Conservation (phyloP, 495 filamentous ascomycete genomes). For the Hypoxylon fuscum region DNA sequence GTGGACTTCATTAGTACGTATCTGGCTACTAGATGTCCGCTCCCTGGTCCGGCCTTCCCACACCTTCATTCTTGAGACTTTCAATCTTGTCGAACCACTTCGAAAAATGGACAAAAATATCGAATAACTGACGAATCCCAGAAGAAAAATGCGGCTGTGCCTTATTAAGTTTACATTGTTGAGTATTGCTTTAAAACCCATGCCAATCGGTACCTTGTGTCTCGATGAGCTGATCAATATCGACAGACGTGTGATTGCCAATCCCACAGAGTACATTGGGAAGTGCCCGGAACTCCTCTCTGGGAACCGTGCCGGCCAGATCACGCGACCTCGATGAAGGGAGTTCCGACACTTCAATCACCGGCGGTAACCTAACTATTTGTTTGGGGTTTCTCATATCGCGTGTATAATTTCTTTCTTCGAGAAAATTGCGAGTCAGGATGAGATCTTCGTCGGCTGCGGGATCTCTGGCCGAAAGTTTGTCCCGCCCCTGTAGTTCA, state of each 20-base stretch:
- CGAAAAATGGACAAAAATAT: not conserved
- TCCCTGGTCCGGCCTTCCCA: not conserved
- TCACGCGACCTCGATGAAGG: slow-evolving; percentile 8
- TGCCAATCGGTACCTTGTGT: slow-evolving; percentile 1
- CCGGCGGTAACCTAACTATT: not conserved
- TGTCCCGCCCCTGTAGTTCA: not conserved
- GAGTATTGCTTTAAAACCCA: not conserved
- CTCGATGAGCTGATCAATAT: not conserved
- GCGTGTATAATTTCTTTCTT: not conserved
- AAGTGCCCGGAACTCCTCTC: slow-evolving; percentile 2
- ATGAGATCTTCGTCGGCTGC: slow-evolving; percentile 10
- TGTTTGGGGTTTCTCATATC: not conserved
- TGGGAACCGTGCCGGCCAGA: not conserved
- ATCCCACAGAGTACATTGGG: not conserved
- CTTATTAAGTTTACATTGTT: not conserved
- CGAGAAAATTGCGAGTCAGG: not conserved
- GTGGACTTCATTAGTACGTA: no score
- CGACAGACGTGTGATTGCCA: not conserved
- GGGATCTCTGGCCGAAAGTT: not conserved
- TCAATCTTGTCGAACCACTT: not conserved
- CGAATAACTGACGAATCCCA: not conserved
- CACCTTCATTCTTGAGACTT: not conserved
- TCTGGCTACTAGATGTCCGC: not conserved
- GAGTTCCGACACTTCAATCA: not conserved
- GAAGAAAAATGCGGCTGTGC: not conserved